phyloP scores from a whole-genome alignment of 208 protist species.

The Tritrichomonas foetus region DNA sequence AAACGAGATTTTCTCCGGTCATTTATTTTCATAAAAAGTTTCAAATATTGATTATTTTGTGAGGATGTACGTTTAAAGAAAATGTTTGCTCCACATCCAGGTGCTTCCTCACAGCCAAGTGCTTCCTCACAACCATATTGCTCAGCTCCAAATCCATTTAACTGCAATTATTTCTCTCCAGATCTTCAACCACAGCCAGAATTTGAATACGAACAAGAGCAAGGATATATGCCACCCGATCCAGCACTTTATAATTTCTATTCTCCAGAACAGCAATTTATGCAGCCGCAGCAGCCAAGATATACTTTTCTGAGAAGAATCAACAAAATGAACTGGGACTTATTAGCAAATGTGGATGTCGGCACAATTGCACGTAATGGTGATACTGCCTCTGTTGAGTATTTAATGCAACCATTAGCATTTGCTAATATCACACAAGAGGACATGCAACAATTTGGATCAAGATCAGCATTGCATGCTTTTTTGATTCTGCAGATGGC shows the following conservation, averaged over 20 bases:
- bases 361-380: background rate
- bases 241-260: background rate
- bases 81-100: no score
- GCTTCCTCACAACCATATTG: no score
- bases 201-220: background rate
- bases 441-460: background rate
- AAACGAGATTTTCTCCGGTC: no score
- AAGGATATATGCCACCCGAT: background rate
- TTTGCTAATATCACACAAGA: slow-evolving; percentile 25
- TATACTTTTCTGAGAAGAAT: slow-evolving; percentile 10
- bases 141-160: no score
- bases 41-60: no score
- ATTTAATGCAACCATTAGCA: slow-evolving; percentile 5
- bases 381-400: background rate
- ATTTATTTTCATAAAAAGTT: no score
- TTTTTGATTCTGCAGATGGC: slow-evolving; percentile 27
- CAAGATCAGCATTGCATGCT: background rate
- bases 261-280: background rate
- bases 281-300: background rate
- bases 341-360: slow-evolving; percentile 28
- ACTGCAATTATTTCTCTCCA: no score
- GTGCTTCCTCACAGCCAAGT: no score
- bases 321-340: slow-evolving; percentile 37
- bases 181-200: no score
- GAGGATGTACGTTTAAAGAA: no score